Conservation (phyloP, 2,329 filamentous ascomycete species). For the Ascochyta clinopodiicola region DNA sequence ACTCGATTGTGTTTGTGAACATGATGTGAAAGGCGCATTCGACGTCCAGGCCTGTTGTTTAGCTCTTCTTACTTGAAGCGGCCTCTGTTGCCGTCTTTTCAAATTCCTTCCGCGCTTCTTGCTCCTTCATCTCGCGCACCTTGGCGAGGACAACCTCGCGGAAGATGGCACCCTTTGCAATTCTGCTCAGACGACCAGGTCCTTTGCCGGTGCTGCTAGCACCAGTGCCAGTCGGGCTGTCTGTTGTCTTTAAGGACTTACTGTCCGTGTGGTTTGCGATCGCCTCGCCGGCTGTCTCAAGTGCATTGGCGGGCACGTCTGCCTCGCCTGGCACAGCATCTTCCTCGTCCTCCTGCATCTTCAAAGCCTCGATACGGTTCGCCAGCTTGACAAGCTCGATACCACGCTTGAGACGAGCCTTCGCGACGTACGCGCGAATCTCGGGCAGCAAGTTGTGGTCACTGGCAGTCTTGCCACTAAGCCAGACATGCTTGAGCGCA, state of each 20-base stretch:
- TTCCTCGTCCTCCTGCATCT: conserved; percentile 89
- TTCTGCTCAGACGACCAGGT: conserved; percentile 59
- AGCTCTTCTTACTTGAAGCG: conserved; percentile 30
- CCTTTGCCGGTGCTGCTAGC: conserved; percentile 48
- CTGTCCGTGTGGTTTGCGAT: conserved; percentile 42
- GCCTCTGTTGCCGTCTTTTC: conserved; percentile 61
- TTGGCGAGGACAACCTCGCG: conserved; percentile 93
- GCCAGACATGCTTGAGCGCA: conserved; percentile 83
- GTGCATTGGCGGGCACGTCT: conserved; percentile 68
- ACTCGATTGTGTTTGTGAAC: conserved; percentile 22
- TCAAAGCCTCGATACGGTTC: conserved; percentile 93
- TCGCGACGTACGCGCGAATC: conserved; percentile 91
- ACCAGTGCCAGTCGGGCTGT: conserved; percentile 7
- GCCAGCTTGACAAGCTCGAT: conserved; percentile 96
- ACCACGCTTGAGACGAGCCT: conserved; percentile 86
- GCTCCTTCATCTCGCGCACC: conserved; percentile 87
- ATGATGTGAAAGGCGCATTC: conserved; percentile 12
- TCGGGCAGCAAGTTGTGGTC: conserved; percentile 98
- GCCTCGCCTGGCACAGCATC: conserved; percentile 67
- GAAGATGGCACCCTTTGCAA: conserved; percentile 79
- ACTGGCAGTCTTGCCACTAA: conserved; percentile 87
- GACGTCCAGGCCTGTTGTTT: background rate
- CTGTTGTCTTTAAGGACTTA: conserved; percentile 26
- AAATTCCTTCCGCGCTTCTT: conserved; percentile 75
- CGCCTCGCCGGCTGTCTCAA: conserved; percentile 61